Evolutionary conservation across 495 filamentous ascomycete species (phyloP), one percentile per base, ranked within the genome.

Genomic region (Penicillium angulare): DNA sequence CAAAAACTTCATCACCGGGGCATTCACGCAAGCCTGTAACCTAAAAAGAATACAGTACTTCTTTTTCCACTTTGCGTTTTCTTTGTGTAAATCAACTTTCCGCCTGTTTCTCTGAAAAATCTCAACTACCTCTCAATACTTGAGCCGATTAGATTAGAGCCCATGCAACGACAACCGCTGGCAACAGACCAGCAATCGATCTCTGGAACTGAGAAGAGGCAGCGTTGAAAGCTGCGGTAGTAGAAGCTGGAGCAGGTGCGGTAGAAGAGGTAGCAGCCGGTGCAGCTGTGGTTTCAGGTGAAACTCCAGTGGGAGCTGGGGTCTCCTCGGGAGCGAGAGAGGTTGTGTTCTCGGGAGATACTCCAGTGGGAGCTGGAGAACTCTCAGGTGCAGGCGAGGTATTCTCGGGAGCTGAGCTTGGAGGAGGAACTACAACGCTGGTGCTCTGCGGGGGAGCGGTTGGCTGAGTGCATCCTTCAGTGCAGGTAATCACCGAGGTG

Each of bases 401-500:
- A 21, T 52, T 10, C 39, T 44, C 24, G 12, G 49, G 17, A 13
- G 47, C 46, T 33, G 49, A 12, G 35, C 5, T 49, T 10, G 54
- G 9, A 20, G 35, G 15, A 39, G 52, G 36, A 16, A 40, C 45
- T 33, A 41, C 33, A 17, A 31, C 29, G 24, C 42, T 34, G 9
- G 35, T 10, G 5, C 27, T 46, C 0, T 42, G 43, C 15, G 43
- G 38, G 13, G 43, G 17, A 2, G 40, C 33, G 0, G 53, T 60
- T 6, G 61, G 44, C 29, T 47, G 33, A 22, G 15, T 16, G 39
- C 60, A 66, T 12, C 39, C 51, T 31, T 56, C 56, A 22, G 34
- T 55, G 46, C 55, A 60, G 32, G 57, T 61, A n/a, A 57, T 49
- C 1, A 59, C 48, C 9, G 63, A 61, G 8, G 63, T 62, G 13